These are phyloP conservation scores for Capsicum chinense DNA, from an alignment of 257 asterid genomes.

Conservation along the genomic window DNA sequence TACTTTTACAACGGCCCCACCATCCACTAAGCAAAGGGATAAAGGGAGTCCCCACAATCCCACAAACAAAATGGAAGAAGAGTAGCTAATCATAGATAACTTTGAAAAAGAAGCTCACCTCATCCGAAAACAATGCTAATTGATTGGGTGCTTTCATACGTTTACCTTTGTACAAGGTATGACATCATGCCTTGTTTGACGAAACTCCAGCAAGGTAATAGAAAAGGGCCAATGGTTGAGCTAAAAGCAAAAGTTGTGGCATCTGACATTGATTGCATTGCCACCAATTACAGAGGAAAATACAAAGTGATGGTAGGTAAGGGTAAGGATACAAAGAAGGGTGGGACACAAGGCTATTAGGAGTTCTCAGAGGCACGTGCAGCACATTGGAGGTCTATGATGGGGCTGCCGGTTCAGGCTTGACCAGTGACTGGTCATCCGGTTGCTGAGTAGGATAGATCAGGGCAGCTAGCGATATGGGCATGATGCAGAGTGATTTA, in stretches of 20 bases:
- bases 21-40: conserved; percentile 41
- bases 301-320: conserved; percentile 30
- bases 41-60: conserved; percentile 47
- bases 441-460: conserved; percentile 65
- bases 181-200: conserved; percentile 39
- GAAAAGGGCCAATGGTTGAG: conserved; percentile 35
- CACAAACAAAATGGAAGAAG: conserved; percentile 40
- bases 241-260: conserved; percentile 41
- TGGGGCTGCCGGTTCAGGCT: conserved; percentile 70
- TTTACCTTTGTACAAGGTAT: conserved; percentile 34
- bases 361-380: conserved; percentile 54
- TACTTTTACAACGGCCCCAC: conserved; percentile 39
- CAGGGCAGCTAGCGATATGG: conserved; percentile 83
- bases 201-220: conserved; percentile 16
- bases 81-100: conserved; percentile 39
- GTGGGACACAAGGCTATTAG: conserved; percentile 37
- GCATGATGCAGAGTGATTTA: conserved; percentile 92
- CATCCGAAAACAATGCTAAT: conserved; percentile 35
- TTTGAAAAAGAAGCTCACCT: conserved; percentile 39
- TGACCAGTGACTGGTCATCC: conserved; percentile 53
- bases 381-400: conserved; percentile 41
- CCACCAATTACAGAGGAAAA: conserved; percentile 35
- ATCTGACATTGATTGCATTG: conserved; percentile 49
- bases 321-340: conserved; percentile 27
- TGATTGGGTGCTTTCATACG: conserved; percentile 38